A percentile compares a stretch with the other conserved stretches of the same genome.
phyloP scores from a whole-genome alignment of 139 green algal genomes.

The Chlorella sp. region DNA sequence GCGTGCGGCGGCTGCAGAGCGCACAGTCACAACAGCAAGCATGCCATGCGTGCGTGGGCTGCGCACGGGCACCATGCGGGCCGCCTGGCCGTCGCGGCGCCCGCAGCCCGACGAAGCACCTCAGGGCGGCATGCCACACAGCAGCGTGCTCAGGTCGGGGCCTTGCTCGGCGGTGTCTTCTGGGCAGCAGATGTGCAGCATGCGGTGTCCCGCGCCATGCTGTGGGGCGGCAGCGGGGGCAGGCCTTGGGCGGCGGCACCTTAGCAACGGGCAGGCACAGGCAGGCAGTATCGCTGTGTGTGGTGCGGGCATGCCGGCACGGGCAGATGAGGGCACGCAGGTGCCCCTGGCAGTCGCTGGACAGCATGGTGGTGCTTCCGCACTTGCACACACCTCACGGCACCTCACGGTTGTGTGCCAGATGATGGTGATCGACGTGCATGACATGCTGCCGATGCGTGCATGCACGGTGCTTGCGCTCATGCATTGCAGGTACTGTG shows the following conservation, averaged over 20 bases:
- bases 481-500: conserved; percentile 68
- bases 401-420: neutral
- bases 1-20: no score
- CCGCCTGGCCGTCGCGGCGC: no score
- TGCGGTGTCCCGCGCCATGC: no score
- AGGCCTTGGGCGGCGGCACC: no score
- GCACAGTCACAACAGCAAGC: neutral
- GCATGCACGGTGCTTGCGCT: neutral
- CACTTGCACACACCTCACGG: neutral
- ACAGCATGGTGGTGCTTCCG: neutral
- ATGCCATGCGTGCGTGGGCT: neutral
- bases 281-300: no score
- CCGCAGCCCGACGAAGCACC: neutral
- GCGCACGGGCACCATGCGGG: neutral
- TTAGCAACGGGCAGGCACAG: no score
- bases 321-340: neutral
- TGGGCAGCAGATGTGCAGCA: no score
- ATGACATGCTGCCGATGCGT: neutral
- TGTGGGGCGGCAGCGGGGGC: no score
- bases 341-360: neutral
- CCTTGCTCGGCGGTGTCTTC: no score
- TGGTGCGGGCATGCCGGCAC: neutral
- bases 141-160: neutral
- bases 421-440: neutral
- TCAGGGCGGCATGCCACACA: neutral